Base-by-base conservation (phyloP, 129 eudicot genomes). In the Logfia minima region DNA sequence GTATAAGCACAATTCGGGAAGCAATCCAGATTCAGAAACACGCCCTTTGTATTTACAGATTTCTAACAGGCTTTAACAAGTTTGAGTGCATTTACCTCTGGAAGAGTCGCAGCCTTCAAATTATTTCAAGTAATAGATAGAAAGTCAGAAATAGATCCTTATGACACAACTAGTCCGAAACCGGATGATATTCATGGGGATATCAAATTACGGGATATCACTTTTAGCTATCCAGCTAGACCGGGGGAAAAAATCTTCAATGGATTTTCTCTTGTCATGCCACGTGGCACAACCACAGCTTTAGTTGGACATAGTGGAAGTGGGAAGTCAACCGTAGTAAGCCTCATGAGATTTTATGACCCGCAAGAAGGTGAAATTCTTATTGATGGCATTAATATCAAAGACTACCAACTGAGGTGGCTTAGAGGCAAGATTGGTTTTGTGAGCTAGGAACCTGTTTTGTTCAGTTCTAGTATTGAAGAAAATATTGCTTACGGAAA, bases 241-340 rank as follows among this genome's bases (percentile, higher is more conserved):
- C 85, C 90, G 21, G 80, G 81, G 19, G 96, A 91, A 66, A 77
- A 65, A 23, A 82, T 91, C 63, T 84, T 91, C 68, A 76, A 75
- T 8, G 91, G 86, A 75, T 81, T 91, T 78, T 88, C 93, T 28
- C 80, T 91, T 1, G 63, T 59, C 39, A 86, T 91, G 29, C 83
- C 88, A 9, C 83, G 88, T 24, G 96, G 96, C 67, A 72, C 86
- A 26, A 91, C 96, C 23, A 78, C 91, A 18, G 96, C 96, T 79
- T 75, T 91, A 72, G 93, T 91, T 71, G 96, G 96, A 65, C 90
- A 86, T 26, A 91, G 93, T 70, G 93, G 97, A 58, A 86, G 97
- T 61, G 97, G 97, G 8, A 91, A 91, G 61, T 91, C 97, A 13
- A 91, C 93, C 0, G 85, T 91, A 6, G 85, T 91, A 23, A 85